Evolutionary conservation across 257 asterid genomes (phyloP), one percentile per base, ranked within the genome.

Genomic region (Eustoma russellianum): DNA sequence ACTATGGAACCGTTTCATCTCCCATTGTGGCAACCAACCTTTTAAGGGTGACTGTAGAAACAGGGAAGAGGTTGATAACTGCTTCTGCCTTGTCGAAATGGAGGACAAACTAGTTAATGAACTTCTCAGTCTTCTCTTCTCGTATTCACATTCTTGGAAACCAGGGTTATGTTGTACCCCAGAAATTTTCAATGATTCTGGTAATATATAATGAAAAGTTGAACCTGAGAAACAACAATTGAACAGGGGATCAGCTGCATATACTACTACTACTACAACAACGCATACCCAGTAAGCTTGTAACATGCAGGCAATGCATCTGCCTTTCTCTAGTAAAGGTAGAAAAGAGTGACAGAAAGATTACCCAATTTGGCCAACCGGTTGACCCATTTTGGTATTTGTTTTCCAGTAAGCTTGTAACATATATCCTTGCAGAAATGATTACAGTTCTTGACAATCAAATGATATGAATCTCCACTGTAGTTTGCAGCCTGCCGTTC

Each of bases 381-480:
- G 67, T 90, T 86, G n/a, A 90, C 94, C 97, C 97, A 90, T 67
- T 83, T 83, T 46, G 97, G 97, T 52, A 83, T 83, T 64, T 56
- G 66, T 61, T 88, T 83, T 56, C 97, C 93, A 0, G 97, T 86
- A 56, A 90, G 73, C 78, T 81, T 73, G 75, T 72, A 59, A 66
- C 96, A 86, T 57, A 83, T 73, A 55, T 90, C 97, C 62, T 87
- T 81, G 85, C 94, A 90, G 63, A 90, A 90, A 76, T 90, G 97
- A 63, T 90, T 90, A 75, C 96, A 90, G 70, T 90, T 90, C 82
- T 90, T 90, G 50, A 73, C 91, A 55, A 90, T 90, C 77, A 90
- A 78, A 78, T 90, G 97, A 50, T 90, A 86, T 0, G 94, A 60
- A 61, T 90, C 93, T 2, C 97, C 97, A 17, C 82, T 86, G 69